Percentiles rank a stretch among this genome's conserved stretches.
Conservation (phyloP, 371 early-diverging fungal genomes). For the Apophysomyces ossiformis region DNA sequence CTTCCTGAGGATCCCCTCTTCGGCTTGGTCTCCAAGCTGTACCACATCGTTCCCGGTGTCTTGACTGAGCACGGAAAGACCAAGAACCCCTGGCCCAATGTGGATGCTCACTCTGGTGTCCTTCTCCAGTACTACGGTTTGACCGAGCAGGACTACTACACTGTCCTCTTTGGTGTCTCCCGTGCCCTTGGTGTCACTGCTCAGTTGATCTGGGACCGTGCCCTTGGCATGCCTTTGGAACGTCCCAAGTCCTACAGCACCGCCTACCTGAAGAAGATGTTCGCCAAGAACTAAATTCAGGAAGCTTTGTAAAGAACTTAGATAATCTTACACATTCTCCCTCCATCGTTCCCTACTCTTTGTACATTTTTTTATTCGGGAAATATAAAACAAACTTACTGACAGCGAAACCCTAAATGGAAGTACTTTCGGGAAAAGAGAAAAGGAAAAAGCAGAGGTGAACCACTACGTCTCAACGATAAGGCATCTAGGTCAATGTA, state of each 20-base stretch:
- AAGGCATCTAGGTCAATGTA: no score
- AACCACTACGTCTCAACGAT: no score
- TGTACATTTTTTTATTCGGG: constrained; percentile 4
- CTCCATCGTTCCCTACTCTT: neutral
- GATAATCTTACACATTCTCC: neutral
- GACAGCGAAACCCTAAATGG: no score
- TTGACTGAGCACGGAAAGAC: constrained; percentile 99
- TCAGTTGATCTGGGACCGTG: constrained; percentile 97
- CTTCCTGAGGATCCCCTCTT: constrained; percentile 96
- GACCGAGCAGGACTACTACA: constrained; percentile 98
- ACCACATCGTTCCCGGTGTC: constrained; percentile 96
- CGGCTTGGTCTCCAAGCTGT: constrained; percentile 94
- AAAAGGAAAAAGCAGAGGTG: no score
- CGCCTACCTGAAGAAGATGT: constrained; percentile 82
- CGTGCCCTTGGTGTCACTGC: constrained; percentile 95
- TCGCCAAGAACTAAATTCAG: constrained; percentile 54
- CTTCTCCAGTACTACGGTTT: constrained; percentile 96
- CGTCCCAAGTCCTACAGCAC: constrained; percentile 95
- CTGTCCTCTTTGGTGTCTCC: constrained; percentile 98
- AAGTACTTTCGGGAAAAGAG: no score
- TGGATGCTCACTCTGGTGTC: constrained; percentile 98
- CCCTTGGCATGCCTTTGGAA: constrained; percentile 93
- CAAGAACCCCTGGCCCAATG: constrained; percentile 99
- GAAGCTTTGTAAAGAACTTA: constrained; percentile 6
- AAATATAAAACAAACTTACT: neutral